These are phyloP conservation scores for Nepenthes gracilis DNA, from an alignment of 148 eudicot genomes.

Conservation along the genomic window DNA sequence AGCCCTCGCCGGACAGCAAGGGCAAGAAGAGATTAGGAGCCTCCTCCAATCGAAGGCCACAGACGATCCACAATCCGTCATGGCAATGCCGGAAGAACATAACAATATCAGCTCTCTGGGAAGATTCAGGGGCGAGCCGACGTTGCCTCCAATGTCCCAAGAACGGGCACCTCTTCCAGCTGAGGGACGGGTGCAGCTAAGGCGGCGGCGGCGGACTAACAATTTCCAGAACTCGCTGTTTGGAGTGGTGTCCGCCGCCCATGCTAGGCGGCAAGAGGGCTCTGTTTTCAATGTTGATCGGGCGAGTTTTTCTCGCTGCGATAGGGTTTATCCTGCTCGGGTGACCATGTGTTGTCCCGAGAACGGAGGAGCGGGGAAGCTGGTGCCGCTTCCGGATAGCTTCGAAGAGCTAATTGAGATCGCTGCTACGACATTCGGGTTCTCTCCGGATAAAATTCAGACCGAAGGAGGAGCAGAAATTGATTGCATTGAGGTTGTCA, in stretches of 20 bases:
- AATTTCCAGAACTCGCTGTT: slow-evolving; percentile 53
- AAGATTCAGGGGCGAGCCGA: slow-evolving; percentile 1
- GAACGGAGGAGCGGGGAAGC: slow-evolving; percentile 22
- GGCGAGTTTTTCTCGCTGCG: background rate
- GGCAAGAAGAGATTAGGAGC: slow-evolving; percentile 49
- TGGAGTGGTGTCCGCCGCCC: slow-evolving; percentile 49
- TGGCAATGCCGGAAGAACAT: slow-evolving; percentile 39
- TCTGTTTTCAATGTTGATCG: slow-evolving; percentile 4
- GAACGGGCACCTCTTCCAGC: too few species aligned
- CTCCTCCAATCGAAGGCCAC: slow-evolving; percentile 26
- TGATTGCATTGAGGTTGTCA: slow-evolving; percentile 47
- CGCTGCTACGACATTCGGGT: slow-evolving; percentile 43
- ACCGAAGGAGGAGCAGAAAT: slow-evolving; percentile 51
- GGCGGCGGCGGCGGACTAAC: slow-evolving; percentile 30
- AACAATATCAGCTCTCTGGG: slow-evolving; percentile 6
- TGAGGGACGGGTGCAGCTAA: slow-evolving; percentile 6
- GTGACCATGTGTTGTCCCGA: slow-evolving; percentile 42
- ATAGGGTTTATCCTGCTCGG: slow-evolving; percentile 12
- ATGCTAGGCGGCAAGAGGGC: background rate
- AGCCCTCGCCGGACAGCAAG: slow-evolving; percentile 53
- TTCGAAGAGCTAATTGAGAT: slow-evolving; percentile 48
- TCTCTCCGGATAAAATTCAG: slow-evolving; percentile 26
- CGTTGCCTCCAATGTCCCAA: too few species aligned
- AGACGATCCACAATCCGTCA: slow-evolving; percentile 21
- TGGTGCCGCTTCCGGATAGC: slow-evolving; percentile 42